Evolutionary conservation across 2,329 filamentous ascomycete genomes (phyloP), one percentile per base, ranked within the genome.

Genomic region (Atkinsonella texensis): DNA sequence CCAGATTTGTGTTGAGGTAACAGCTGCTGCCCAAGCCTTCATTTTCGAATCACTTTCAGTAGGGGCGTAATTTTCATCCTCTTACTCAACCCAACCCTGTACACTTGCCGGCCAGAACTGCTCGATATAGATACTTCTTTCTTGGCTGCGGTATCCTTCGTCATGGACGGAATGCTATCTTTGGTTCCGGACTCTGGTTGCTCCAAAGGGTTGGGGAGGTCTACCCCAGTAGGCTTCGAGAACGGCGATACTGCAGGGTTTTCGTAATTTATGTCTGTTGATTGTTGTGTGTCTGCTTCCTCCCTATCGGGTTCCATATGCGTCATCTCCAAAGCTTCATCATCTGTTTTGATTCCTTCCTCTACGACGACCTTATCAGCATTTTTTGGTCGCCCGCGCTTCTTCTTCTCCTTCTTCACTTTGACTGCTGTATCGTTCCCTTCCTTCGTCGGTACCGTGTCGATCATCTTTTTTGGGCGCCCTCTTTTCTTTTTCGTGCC

Each of bases 1-100:
- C 28, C 28, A 28, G 7, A 28, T 28, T 28, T 8, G 28, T 28
- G 7, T 28, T 28, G 7, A 3, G 11, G 10, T 31, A n/a, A 32
- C 31, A n/a, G 11, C 13, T 13, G 23, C 23, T 45, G 23, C 42
- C 42, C n/a, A 7, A 18, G 17, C 6, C 31, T 35, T 59, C 55
- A 63, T 58, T 76, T 77, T 51, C 68, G 70, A 50, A 77, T 56
- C 20, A 68, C 68, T 61, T 78, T 77, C 28, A 79, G 63, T 50
- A 79, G 60, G 31, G 75, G 74, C 38, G 75, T 73, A 54, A 79
- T 77, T 52, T 71, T 67, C 17, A 69, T 69, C 58, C 62, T 68
- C 60, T 70, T 76, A 64, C 75, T 78, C 56, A 78, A 61, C 3
- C 75, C 75, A 50, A 79, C 74, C 15, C 75, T 68, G 55, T 73